A percentile compares a stretch with the other conserved stretches of the same genome.
Evolutionary conservation across 1,284 basidiomycete species (phyloP).

Genomic region (Chalciporus piperatoides): DNA sequence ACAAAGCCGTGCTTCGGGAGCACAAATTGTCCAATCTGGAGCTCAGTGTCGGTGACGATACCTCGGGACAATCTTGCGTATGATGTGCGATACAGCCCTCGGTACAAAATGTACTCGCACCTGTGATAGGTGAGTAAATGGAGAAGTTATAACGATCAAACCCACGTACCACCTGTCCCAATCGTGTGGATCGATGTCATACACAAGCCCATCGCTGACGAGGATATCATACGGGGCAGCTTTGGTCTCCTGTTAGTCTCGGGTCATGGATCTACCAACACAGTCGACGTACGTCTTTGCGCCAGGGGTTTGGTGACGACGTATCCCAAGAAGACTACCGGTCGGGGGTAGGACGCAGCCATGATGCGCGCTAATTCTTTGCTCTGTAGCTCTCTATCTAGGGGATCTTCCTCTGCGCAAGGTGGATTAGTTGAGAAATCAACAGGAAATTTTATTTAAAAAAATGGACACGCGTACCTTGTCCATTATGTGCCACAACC

Average conservation of each 20-base stretch:
- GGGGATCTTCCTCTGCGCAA: slow-evolving; percentile 69
- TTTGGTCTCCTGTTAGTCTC: slow-evolving; percentile 29
- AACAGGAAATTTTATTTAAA: neutral
- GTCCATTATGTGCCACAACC: slow-evolving; percentile 89
- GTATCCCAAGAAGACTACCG: slow-evolving; percentile 86
- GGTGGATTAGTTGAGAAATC: neutral
- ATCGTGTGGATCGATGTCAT: slow-evolving; percentile 75
- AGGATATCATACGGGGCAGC: slow-evolving; percentile 86
- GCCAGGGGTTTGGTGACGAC: slow-evolving; percentile 80
- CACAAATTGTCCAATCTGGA: slow-evolving; percentile 80
- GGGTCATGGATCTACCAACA: neutral
- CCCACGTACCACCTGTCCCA: slow-evolving; percentile 61
- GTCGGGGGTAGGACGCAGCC: slow-evolving; percentile 66
- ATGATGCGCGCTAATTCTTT: slow-evolving; percentile 81
- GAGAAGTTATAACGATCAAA: neutral
- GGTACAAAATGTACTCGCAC: slow-evolving; percentile 89
- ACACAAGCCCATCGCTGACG: slow-evolving; percentile 63
- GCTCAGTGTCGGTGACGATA: slow-evolving; percentile 71
- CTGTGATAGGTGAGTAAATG: slow-evolving; percentile 33
- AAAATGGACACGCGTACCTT: slow-evolving; percentile 49
- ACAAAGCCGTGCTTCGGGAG: slow-evolving; percentile 56
- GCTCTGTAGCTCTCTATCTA: slow-evolving; percentile 88
- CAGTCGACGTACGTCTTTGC: slow-evolving; percentile 51
- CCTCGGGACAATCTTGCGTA: slow-evolving; percentile 71
- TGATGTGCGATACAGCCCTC: slow-evolving; percentile 76